phyloP scores from a whole-genome alignment of 2,329 filamentous ascomycete species.

The Colletotrichum sp. region DNA sequence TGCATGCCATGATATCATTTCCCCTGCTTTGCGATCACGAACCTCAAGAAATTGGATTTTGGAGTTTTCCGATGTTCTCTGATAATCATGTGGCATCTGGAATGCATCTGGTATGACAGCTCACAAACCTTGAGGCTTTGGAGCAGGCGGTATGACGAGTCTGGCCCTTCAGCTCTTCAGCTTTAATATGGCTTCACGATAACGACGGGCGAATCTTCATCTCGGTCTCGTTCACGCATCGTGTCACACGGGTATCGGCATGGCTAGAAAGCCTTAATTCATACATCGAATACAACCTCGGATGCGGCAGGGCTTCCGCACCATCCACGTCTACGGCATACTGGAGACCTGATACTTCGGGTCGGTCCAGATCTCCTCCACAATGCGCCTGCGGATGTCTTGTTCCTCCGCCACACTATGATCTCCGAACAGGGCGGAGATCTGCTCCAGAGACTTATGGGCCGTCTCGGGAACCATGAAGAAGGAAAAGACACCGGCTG shows the following conservation, averaged over 20 bases:
- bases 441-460: conserved; percentile 50
- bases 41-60: not conserved
- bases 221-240: not conserved
- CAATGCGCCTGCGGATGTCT: not conserved
- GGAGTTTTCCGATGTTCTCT: not conserved
- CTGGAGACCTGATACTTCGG: not conserved
- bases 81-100: not conserved
- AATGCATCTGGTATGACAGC: not conserved
- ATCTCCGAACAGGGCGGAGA: conserved; percentile 42
- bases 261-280: not conserved
- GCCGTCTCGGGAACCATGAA: conserved; percentile 56
- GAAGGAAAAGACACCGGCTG: conserved; percentile 52
- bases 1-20: not conserved
- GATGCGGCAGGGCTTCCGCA: not conserved
- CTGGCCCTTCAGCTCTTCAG: not conserved
- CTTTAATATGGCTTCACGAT: not conserved
- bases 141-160: not conserved
- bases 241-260: not conserved
- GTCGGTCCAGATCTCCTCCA: not conserved
- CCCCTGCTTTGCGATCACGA: not conserved
- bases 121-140: not conserved
- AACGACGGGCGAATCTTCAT: not conserved
- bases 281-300: not conserved
- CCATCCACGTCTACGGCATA: not conserved
- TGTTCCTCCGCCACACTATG: not conserved